phyloP scores from a whole-genome alignment of 257 asterid species.

The Thymus mandschuricus region DNA sequence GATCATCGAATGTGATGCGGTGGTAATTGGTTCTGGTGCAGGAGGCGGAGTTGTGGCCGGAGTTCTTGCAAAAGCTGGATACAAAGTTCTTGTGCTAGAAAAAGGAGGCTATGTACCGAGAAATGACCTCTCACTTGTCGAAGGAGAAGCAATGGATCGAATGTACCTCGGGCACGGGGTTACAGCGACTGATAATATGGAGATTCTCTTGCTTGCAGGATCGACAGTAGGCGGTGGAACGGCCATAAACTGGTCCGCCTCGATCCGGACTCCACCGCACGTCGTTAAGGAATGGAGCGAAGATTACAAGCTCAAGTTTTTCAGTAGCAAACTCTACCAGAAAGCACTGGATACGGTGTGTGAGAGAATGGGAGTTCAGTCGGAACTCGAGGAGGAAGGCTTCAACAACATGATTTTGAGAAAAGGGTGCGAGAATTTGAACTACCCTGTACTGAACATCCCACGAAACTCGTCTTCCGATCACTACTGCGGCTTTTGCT shows the following conservation, averaged over 20 bases:
- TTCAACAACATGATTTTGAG: constrained; percentile 75
- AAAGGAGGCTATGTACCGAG: constrained; percentile 70
- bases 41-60: constrained; percentile 97
- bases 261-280: constrained; percentile 70
- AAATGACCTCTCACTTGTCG: constrained; percentile 59
- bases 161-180: constrained; percentile 80
- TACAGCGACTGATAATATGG: constrained; percentile 49
- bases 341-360: constrained; percentile 76
- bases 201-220: constrained; percentile 70
- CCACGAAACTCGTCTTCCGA: constrained; percentile 67
- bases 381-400: constrained; percentile 56
- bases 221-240: constrained; percentile 95
- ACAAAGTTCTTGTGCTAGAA: constrained; percentile 77
- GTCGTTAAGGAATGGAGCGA: constrained; percentile 76
- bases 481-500: constrained; percentile 86
- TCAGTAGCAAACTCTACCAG: constrained; percentile 44
- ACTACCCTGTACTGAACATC: constrained; percentile 56
- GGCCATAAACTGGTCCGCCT: constrained; percentile 82
- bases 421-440: constrained; percentile 73
- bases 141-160: constrained; percentile 70
- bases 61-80: constrained; percentile 73
- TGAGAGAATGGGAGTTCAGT: constrained; percentile 71
- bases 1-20: constrained; percentile 65
- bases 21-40: constrained; percentile 86
- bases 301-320: constrained; percentile 42